Conservation (phyloP, 192 early-diverging fungal genomes). For the Gaertneriomyces sp. region DNA sequence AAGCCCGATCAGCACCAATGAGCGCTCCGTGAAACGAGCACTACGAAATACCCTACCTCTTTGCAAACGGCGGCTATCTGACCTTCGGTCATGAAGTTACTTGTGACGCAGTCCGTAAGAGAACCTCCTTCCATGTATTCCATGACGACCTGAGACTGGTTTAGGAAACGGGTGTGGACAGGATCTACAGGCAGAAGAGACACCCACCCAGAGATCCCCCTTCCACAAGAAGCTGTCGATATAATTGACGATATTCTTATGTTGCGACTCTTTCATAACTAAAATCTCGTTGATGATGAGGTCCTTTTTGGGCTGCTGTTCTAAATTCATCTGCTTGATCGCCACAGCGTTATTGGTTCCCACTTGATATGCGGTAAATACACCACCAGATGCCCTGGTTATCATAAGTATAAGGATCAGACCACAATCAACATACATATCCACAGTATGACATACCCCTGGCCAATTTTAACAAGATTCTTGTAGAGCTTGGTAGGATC, state of each 20-base stretch:
- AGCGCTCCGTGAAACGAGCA: background rate
- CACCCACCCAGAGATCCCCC: slow-evolving; percentile 68
- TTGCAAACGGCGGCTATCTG: slow-evolving; percentile 93
- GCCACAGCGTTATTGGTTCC: slow-evolving; percentile 66
- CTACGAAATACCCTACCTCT: slow-evolving; percentile 44
- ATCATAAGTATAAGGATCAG: background rate
- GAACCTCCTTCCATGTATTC: slow-evolving; percentile 90
- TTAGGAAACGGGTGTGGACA: background rate
- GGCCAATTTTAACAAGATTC: slow-evolving; percentile 86
- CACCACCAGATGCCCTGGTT: slow-evolving; percentile 85
- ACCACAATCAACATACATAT: background rate
- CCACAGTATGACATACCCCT: slow-evolving; percentile 53
- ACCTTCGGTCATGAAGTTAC: slow-evolving; percentile 78
- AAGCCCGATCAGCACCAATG: no score
- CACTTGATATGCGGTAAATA: slow-evolving; percentile 79
- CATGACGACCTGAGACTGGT: slow-evolving; percentile 62
- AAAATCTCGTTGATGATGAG: slow-evolving; percentile 82
- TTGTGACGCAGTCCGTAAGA: slow-evolving; percentile 77
- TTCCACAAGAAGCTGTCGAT: slow-evolving; percentile 75
- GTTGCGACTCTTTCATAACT: slow-evolving; percentile 51
- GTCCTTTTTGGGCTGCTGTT: slow-evolving; percentile 95
- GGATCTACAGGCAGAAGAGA: background rate
- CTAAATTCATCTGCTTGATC: slow-evolving; percentile 95
- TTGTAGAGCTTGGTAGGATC: slow-evolving; percentile 85
- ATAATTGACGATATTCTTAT: slow-evolving; percentile 79